These are phyloP conservation scores for Aspergillus saccharolyticus DNA, from an alignment of 495 filamentous ascomycete species.

Conservation along the genomic window DNA sequence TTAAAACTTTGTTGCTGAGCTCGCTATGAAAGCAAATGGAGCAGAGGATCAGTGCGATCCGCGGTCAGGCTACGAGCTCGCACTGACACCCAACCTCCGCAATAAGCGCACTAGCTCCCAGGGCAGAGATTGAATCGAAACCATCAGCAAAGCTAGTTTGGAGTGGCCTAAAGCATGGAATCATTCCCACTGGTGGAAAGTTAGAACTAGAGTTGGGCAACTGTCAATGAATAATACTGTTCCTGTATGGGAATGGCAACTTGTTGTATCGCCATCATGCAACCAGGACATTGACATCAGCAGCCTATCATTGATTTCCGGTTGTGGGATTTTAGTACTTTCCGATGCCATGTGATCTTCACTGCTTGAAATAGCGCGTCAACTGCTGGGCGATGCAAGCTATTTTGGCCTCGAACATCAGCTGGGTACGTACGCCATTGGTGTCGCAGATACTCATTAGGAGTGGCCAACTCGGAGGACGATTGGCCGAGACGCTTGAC, in stretches of 20 bases:
- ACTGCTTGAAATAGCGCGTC: background rate
- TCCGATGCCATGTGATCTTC: constrained; percentile 1
- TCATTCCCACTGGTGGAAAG: constrained; percentile 17
- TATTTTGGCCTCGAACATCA: background rate
- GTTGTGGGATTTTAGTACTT: background rate
- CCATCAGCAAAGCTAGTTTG: constrained; percentile 2
- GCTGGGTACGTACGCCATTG: background rate
- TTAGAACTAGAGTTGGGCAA: background rate
- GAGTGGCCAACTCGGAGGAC: background rate
- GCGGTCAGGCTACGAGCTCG: constrained; percentile 13
- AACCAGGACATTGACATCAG: background rate
- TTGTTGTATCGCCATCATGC: background rate
- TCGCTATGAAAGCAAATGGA: background rate
- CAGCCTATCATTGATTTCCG: background rate
- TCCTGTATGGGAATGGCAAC: background rate
- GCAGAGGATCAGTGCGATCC: constrained; percentile 8
- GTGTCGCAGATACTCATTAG: background rate
- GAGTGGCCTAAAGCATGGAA: constrained; percentile 8
- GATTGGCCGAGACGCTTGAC: background rate
- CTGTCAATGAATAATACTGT: background rate
- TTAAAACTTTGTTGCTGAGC: background rate
- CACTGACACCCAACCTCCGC: constrained; percentile 4
- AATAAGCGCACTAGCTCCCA: constrained; percentile 3
- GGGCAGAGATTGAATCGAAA: background rate
- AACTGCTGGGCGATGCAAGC: background rate